These are phyloP conservation scores for Microcyclospora tardicrescens DNA, from an alignment of 2,329 filamentous ascomycete genomes.

Conservation along the genomic window DNA sequence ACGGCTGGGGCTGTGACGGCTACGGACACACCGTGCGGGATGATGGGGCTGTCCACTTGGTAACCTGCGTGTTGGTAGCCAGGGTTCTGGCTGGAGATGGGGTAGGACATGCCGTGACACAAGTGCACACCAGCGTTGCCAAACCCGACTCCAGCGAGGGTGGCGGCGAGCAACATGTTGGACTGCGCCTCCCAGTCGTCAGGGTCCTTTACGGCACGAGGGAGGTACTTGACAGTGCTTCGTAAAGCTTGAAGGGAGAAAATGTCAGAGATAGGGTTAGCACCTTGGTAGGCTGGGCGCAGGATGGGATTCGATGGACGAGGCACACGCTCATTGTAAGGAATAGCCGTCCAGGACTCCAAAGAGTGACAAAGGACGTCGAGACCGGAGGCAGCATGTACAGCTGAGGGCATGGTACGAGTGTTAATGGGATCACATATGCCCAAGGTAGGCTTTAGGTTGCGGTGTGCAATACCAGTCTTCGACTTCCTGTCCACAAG, in stretches of 20 bases:
- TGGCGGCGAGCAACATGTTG: slow-evolving; percentile 91
- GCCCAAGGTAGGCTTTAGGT: slow-evolving; percentile 86
- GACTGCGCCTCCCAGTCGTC: slow-evolving; percentile 87
- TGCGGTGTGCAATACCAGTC: slow-evolving; percentile 89
- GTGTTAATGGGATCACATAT: slow-evolving; percentile 84
- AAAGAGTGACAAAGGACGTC: slow-evolving; percentile 93
- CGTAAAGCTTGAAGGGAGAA: slow-evolving; percentile 81
- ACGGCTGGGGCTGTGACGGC: slow-evolving; percentile 88
- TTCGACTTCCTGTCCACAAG: slow-evolving; percentile 81
- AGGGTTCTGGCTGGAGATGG: slow-evolving; percentile 89
- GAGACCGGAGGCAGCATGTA: slow-evolving; percentile 81
- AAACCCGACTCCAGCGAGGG: slow-evolving; percentile 88
- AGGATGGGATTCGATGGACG: slow-evolving; percentile 80
- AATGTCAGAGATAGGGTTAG: slow-evolving; percentile 94
- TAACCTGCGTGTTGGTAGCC: slow-evolving; percentile 87
- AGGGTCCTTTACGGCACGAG: slow-evolving; percentile 71
- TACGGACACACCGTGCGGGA: slow-evolving; percentile 91
- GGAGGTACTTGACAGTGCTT: slow-evolving; percentile 81
- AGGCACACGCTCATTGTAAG: slow-evolving; percentile 73
- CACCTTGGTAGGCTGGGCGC: slow-evolving; percentile 87
- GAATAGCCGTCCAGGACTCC: slow-evolving; percentile 96
- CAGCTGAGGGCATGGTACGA: slow-evolving; percentile 84
- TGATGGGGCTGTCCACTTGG: slow-evolving; percentile 60
- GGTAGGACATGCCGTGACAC: slow-evolving; percentile 89
- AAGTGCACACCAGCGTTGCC: slow-evolving; percentile 94